phyloP scores from a whole-genome alignment of 768 basidiomycete species.

The Naganishia randhawae region DNA sequence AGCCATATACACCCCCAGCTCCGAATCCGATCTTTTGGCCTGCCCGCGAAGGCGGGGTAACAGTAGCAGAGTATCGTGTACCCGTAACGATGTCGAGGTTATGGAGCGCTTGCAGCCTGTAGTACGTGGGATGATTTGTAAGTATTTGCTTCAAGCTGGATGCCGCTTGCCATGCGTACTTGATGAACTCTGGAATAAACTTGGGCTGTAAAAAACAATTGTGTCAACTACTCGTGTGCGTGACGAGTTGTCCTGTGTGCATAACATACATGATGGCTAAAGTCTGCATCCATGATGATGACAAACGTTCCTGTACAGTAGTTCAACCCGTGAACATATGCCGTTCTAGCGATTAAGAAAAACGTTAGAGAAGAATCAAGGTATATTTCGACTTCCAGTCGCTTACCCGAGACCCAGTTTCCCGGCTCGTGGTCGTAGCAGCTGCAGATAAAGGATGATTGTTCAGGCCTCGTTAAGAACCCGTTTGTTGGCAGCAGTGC shows the following conservation, averaged over 20 bases:
- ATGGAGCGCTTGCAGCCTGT: conserved; percentile 74
- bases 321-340: conserved; percentile 85
- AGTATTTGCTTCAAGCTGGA: neutral
- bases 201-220: conserved; percentile 63
- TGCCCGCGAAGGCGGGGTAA: conserved; percentile 36
- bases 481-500: conserved; percentile 54
- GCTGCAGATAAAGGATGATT: neutral
- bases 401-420: conserved; percentile 83
- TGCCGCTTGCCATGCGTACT: conserved; percentile 52
- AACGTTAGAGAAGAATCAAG: neutral
- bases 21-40: conserved; percentile 51
- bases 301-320: conserved; percentile 89
- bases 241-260: neutral
- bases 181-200: conserved; percentile 89
- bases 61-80: conserved; percentile 65
- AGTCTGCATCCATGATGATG: conserved; percentile 96
- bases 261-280: conserved; percentile 78
- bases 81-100: conserved; percentile 91
- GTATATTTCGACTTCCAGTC: no score
- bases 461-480: conserved; percentile 26
- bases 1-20: conserved; percentile 84
- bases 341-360: conserved; percentile 59
- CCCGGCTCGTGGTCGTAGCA: conserved; percentile 79
- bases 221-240: neutral
- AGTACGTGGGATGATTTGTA: neutral